phyloP scores from a whole-genome alignment of 768 basidiomycete genomes.

The Tylopilus sp. region DNA sequence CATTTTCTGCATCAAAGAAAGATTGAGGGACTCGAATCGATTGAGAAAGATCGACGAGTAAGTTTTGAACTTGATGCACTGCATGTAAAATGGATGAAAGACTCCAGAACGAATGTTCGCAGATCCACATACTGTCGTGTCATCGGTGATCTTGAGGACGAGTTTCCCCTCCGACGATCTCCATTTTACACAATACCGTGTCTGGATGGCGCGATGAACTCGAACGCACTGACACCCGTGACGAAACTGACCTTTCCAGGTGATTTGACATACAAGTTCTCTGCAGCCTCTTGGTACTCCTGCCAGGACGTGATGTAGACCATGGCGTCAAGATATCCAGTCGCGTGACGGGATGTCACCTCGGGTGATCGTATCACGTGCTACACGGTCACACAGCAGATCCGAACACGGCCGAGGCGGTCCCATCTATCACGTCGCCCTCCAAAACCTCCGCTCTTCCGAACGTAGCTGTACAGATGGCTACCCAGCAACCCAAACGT shows the following conservation, averaged over 20 bases:
- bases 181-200: slow-evolving; percentile 93
- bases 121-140: slow-evolving; percentile 66
- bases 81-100: background rate
- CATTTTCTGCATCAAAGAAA: slow-evolving; percentile 84
- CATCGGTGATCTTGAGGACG: slow-evolving; percentile 91
- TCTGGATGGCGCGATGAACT: slow-evolving; percentile 41
- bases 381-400: slow-evolving; percentile 1
- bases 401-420: no score
- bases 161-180: slow-evolving; percentile 79
- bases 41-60: slow-evolving; percentile 93
- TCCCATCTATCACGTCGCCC: no score
- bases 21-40: slow-evolving; percentile 91
- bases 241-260: slow-evolving; percentile 62
- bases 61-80: slow-evolving; percentile 98
- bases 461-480: slow-evolving; percentile 12
- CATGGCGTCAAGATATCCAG: slow-evolving; percentile 38
- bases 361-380: slow-evolving; percentile 6
- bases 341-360: slow-evolving; percentile 19
- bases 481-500: slow-evolving; percentile 34
- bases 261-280: slow-evolving; percentile 75
- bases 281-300: slow-evolving; percentile 87
- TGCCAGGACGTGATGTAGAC: slow-evolving; percentile 91
- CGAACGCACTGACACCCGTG: background rate
- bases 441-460: slow-evolving; percentile 1
- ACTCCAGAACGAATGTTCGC: background rate